Base-by-base conservation (phyloP, 495 filamentous ascomycete genomes). In the Annulohypoxylon bovei region DNA sequence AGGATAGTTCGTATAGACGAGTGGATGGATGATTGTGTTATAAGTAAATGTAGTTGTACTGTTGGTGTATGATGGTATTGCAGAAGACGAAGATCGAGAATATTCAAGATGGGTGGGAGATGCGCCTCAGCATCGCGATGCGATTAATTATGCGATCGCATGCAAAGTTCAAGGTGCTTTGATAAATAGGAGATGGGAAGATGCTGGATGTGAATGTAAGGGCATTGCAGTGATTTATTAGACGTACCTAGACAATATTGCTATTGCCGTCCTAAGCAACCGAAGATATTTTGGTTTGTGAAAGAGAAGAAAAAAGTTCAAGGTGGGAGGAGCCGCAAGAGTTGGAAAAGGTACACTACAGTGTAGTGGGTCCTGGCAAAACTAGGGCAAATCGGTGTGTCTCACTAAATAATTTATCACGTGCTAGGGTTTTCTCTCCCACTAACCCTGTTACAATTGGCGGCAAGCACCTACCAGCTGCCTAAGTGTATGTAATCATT, bases 191-290 rank as follows among this genome's bases (percentile, higher is more conserved):
- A 59, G 74, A 63, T 47, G 22, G 4, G 23, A 39, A 33, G 25
- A 5, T 16, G 6, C 35, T 28, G 25, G 33, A 33, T 1, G 12
- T 16, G n/a, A 52, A 30, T 18, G 6, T 16, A 2, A 47, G 2
- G 16, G 11, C 14, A 28, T 23, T 12, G 30, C 0, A 12, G 12
- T 25, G 39, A 25, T 9, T 0, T 58, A 3, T 77, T 72, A 77
- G 67, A 84, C 83, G 64, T 86, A 85, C 85, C 85, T 86, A 85
- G 84, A 86, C 83, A 86, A 81, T 77, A 71, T 76, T 74, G 75
- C 75, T 80, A 77, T 78, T 83, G 80, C 79, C 80, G 76, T 87
- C 85, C 84, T 87, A 79, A 86, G 83, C 83, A 84, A 82, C 78
- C 81, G 77, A 69, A 80, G 77, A 83, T 82, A 78, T 20, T 74